Conservation (phyloP, 768 basidiomycete genomes). For the Cystobasidium onofrii region DNA sequence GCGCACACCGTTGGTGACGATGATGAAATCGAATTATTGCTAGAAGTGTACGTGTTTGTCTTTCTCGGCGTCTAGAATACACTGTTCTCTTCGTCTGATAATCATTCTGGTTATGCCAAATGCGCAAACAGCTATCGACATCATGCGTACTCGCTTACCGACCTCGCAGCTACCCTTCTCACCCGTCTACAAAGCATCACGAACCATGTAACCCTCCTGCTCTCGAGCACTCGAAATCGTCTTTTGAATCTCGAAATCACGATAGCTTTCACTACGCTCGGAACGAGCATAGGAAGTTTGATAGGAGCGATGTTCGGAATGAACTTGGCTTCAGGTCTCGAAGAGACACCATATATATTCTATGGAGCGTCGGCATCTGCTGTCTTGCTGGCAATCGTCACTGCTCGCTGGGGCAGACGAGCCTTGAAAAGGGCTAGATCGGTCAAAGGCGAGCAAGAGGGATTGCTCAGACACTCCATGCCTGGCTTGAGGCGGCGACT, state of each 20-base stretch:
- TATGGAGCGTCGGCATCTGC: not conserved
- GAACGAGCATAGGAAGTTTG: not conserved
- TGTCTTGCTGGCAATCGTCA: not conserved
- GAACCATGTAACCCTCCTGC: slow-evolving; percentile 28
- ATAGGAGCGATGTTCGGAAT: slow-evolving; percentile 24
- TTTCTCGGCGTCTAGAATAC: too few relatives aligned
- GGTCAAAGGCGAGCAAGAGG: slow-evolving; percentile 10
- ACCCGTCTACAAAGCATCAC: slow-evolving; percentile 27
- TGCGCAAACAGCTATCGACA: slow-evolving; percentile 16
- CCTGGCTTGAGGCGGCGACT: not conserved
- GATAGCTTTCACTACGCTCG: slow-evolving; percentile 24
- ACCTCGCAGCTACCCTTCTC: slow-evolving; percentile 14
- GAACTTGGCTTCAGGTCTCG: slow-evolving; percentile 12
- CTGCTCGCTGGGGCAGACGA: not conserved
- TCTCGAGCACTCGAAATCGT: slow-evolving; percentile 27
- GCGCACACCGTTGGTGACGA: slow-evolving; percentile 8
- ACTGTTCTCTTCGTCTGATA: too few relatives aligned
- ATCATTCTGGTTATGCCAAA: not conserved
- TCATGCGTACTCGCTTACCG: slow-evolving; percentile 22
- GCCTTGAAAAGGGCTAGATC: slow-evolving; percentile 11
- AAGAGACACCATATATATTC: slow-evolving; percentile 6
- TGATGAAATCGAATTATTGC: slow-evolving; percentile 24
- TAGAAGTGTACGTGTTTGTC: slow-evolving; percentile 5
- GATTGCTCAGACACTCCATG: not conserved
- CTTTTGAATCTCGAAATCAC: slow-evolving; percentile 28